phyloP scores from a whole-genome alignment of 192 early-diverging fungal genomes.

The Chytriomyces sp. region DNA sequence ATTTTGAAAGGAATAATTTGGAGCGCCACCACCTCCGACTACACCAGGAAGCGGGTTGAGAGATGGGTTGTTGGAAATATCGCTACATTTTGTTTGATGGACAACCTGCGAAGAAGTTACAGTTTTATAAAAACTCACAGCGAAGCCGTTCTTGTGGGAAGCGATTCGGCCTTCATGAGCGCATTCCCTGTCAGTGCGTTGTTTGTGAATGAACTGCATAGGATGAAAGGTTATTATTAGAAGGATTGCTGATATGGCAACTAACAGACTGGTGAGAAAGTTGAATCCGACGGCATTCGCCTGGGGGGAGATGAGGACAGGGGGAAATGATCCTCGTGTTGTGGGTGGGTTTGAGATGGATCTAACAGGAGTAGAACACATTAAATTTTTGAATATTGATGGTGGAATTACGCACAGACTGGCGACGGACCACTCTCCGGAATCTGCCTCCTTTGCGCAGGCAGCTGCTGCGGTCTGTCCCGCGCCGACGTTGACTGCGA shows the following conservation, averaged over 20 bases:
- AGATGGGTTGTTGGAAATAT: background rate
- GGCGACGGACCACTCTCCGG: background rate
- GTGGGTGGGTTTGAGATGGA: slow-evolving; percentile 8
- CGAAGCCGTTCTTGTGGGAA: background rate
- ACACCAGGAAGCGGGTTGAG: background rate
- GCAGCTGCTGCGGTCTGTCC: background rate
- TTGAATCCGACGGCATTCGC: background rate
- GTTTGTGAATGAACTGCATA: background rate
- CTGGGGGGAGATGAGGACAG: background rate
- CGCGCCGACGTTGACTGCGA: background rate
- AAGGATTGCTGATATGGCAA: background rate
- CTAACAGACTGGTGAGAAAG: background rate
- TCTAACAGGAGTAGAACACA: background rate
- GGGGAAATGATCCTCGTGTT: slow-evolving; percentile 4
- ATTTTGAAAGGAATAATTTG: background rate
- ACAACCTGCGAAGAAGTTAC: background rate
- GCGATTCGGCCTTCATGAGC: background rate
- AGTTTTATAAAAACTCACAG: background rate
- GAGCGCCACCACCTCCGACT: background rate
- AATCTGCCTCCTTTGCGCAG: background rate
- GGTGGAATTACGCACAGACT: background rate
- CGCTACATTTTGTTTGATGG: background rate
- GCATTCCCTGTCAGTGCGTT: background rate
- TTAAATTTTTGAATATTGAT: too few relatives aligned
- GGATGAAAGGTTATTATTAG: background rate